Base-by-base conservation (phyloP, 257 asterid species). In the Fraxinus americana region DNA sequence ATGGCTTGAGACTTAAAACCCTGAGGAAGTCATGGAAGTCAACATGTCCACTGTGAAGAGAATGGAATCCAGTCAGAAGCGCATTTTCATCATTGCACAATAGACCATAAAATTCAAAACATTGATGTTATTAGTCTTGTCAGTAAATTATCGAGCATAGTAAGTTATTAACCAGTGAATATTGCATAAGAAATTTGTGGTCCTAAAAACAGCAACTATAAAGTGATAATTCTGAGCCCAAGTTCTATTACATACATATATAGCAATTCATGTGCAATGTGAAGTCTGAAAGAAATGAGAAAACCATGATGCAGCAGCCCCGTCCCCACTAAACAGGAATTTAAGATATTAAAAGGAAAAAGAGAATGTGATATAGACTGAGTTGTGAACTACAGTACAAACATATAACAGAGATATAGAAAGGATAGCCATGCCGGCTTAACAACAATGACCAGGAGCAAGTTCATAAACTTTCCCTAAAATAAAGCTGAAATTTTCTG, bases 11-110 rank as follows among this genome's bases (percentile, higher is more conserved):
- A 76, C 89, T 87, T 72, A 91, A 80, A 82, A 84, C 92, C 81
- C 86, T 82, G 82, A 92, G 89, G 85, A 96, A 92, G 87, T 85
- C 92, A 82, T 81, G 91, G 80, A 85, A 84, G 70, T 90, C 91
- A 11, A 92, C 97, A 72, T 71, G 84, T 74, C 98, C 98, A 73
- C 99, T 96, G 72, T 92, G 72, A 77, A 81, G n/a, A 77, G 70
- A 67, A 78, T 25, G 72, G 52, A 78, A 85, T 16, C 77, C 80
- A 25, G 67, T 86, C 74, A 86, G 79, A 78, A 77, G 54, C 73
- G 73, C 48, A 83, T 36, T 74, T 70, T 8, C 76, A 66, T 77
- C 75, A 77, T 76, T 73, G 48, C 32, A 72, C 32, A 17, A 71
- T 43, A 48, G 23, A 39, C 77, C 17, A 71, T 2, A 30, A 45